Conservation (phyloP, 2,329 filamentous ascomycete species). For the Neonectria hederae region DNA sequence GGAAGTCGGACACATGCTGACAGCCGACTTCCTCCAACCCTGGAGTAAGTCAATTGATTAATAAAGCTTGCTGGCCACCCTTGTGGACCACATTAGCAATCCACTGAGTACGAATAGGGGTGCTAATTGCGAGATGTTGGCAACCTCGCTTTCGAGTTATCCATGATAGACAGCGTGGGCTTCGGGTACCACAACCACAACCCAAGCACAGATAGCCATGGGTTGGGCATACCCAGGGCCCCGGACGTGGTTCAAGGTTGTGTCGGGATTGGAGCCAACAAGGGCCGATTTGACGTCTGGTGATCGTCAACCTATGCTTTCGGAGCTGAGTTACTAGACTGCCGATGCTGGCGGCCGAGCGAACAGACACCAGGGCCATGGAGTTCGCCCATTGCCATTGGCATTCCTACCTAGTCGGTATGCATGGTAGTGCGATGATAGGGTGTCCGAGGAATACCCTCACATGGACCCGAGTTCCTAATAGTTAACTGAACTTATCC, state of each 20-base stretch:
- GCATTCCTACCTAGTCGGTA: background rate
- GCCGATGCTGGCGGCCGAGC: background rate
- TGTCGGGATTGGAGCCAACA: conserved; percentile 33
- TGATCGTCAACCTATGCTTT: conserved; percentile 26
- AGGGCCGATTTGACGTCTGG: conserved; percentile 29
- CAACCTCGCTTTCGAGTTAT: background rate
- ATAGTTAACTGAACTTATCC: background rate
- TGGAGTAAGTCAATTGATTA: background rate
- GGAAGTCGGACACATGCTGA: background rate
- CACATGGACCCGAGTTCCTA: background rate
- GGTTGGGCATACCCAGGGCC: conserved; percentile 30
- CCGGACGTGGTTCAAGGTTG: conserved; percentile 34
- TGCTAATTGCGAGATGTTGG: background rate
- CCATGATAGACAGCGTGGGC: background rate
- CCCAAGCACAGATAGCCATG: conserved; percentile 12
- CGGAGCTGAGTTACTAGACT: background rate
- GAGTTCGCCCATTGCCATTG: conserved; percentile 11
- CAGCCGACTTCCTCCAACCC: background rate
- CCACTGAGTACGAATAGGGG: background rate
- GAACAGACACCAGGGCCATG: background rate
- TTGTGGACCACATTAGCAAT: background rate
- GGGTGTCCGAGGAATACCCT: background rate
- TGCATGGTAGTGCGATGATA: background rate
- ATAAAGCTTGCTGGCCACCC: background rate
- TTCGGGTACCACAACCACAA: background rate